phyloP scores from a whole-genome alignment of 2,329 filamentous ascomycete species.

The Fusarium coffeatum region DNA sequence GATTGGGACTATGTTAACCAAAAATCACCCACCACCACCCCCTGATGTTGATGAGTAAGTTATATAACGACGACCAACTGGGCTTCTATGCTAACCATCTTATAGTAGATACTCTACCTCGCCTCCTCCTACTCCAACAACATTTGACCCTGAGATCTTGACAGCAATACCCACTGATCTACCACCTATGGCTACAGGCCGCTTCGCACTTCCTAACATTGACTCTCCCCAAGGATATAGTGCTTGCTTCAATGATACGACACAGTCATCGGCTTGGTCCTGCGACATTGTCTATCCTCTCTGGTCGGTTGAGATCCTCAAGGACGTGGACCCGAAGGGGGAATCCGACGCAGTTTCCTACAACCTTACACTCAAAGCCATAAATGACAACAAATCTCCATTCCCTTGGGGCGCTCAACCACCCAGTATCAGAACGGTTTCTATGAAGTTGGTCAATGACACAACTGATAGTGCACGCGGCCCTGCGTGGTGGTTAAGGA shows the following conservation, averaged over 20 bases:
- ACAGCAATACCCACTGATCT: constrained; percentile 63
- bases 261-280: constrained; percentile 70
- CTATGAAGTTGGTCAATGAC: constrained; percentile 64
- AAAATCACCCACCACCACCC: constrained; percentile 18
- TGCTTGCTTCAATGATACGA: constrained; percentile 67
- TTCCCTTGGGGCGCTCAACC: constrained; percentile 68
- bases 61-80: neutral
- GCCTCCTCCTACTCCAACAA: constrained; percentile 52
- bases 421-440: constrained; percentile 56
- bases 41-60: constrained; percentile 32
- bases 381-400: constrained; percentile 46
- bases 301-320: constrained; percentile 57
- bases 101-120: constrained; percentile 37
- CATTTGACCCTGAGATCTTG: constrained; percentile 63
- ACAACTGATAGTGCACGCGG: constrained; percentile 60
- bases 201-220: constrained; percentile 66
- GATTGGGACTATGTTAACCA: constrained; percentile 59
- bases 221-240: constrained; percentile 59
- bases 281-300: constrained; percentile 65
- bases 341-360: constrained; percentile 54
- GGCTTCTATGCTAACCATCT: constrained; percentile 7
- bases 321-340: constrained; percentile 36
- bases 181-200: constrained; percentile 64
- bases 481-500: constrained; percentile 66
- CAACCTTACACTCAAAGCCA: constrained; percentile 53